Evolutionary conservation across 2,329 filamentous ascomycete genomes (phyloP).

Genomic region (Diaporthe humulicola): DNA sequence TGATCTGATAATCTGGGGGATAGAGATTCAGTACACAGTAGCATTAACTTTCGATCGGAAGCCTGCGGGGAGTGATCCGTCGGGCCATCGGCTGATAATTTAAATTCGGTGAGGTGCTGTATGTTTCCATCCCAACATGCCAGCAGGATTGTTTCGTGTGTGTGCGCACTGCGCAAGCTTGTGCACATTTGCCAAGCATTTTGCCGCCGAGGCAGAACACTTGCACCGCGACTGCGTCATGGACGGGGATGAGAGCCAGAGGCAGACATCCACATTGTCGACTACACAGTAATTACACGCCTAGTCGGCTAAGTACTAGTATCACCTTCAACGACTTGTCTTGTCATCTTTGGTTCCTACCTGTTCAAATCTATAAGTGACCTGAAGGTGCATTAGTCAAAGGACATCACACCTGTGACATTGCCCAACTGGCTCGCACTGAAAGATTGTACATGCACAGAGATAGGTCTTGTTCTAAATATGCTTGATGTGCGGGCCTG

Average conservation of each 20-base stretch:
- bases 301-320: too few relatives aligned
- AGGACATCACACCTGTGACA: too few relatives aligned
- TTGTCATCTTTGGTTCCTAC: background rate
- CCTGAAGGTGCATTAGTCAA: too few relatives aligned
- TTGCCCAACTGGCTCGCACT: too few relatives aligned
- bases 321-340: background rate
- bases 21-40: background rate
- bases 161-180: too few relatives aligned
- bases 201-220: background rate
- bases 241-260: background rate
- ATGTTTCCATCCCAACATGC: constrained; percentile 2
- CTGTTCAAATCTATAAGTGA: too few relatives aligned
- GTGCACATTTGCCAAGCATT: background rate
- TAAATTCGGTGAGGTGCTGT: background rate
- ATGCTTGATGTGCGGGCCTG: too few relatives aligned
- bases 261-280: background rate
- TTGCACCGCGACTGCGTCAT: background rate
- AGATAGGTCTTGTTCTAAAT: too few relatives aligned
- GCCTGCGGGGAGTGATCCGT: background rate
- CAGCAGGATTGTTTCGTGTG: background rate
- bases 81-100: background rate
- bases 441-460: too few relatives aligned
- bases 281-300: too few relatives aligned
- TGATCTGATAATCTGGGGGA: background rate
- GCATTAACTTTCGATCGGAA: background rate